Base-by-base conservation (phyloP, 2,329 filamentous ascomycete genomes). In the Fusarium bactridioides region DNA sequence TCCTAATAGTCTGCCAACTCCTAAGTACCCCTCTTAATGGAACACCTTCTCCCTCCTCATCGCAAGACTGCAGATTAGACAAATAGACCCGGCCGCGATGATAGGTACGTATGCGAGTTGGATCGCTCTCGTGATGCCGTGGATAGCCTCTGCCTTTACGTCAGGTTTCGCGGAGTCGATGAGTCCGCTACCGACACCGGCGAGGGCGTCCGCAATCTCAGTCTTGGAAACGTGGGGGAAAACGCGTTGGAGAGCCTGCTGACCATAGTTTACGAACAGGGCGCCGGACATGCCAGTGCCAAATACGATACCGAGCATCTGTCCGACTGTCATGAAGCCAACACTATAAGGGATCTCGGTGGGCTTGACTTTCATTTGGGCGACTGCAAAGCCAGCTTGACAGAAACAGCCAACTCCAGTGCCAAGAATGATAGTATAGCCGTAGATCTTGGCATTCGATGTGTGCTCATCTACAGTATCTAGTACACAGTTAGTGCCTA, bases 21-120 rank as follows among this genome's bases (percentile, higher is more conserved):
- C 9, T 15, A 4, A 6, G 0, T 7, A 33, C 1, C 1, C 7
- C 5, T 27, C 23, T 25, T 25, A 60, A 19, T 41, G 37, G 13
- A 67, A 67, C 4, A 67, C 64, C 29, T 67, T 67, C 23, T 67
- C 64, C 23, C 60, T 33, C 10, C 25, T 43, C 64, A 67, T 67
- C 7, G 27, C 44, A 1, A 67, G 25, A 6, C 64, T 41, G 44
- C 60, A 67, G 2, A 67, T n/a, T 1, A 67, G 10, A 16, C 64
- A 67, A 18, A 67, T 67, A 8, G 64, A 67, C 1, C 64, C 64
- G 6, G 64, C 64, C 7, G 60, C 64, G 15, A 67, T 67, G 23
- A 67, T 64, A 12, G 64, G 64, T 15, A 67, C 64, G 18, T 67
- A 67, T 27, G 64, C 64, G 19, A 64, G 18, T 47, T 67, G 64